Percentiles rank a stretch among this genome's conserved stretches.
Evolutionary conservation across 2,329 filamentous ascomycete species (phyloP).

Genomic region (Pseudogymnoascus sp.): DNA sequence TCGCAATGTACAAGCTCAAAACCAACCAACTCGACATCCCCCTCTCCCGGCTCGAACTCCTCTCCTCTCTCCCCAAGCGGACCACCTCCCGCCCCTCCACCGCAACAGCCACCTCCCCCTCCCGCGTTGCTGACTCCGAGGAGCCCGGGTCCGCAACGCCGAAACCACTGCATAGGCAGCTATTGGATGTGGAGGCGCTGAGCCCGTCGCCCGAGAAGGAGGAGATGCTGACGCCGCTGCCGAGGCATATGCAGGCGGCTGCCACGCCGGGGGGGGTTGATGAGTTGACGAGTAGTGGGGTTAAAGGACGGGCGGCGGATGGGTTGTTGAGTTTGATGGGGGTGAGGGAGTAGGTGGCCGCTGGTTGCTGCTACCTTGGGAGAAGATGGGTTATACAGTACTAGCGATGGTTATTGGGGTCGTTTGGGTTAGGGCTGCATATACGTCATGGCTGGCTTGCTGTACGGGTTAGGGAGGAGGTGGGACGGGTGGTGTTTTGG

Average conservation of each 20-base stretch:
- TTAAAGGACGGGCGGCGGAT: constrained; percentile 42
- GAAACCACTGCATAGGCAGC: background rate
- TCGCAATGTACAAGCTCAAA: constrained; percentile 66
- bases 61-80: constrained; percentile 16
- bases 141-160: constrained; percentile 8
- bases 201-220: background rate
- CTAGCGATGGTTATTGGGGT: background rate
- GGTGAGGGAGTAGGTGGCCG: background rate
- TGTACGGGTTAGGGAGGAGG: background rate
- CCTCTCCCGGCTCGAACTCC: constrained; percentile 48
- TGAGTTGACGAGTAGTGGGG: constrained; percentile 37
- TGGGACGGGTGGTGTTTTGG: background rate
- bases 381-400: background rate
- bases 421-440: constrained; percentile 1
- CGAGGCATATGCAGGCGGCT: constrained; percentile 3
- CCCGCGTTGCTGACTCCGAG: background rate
- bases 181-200: background rate
- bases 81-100: background rate
- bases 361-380: background rate
- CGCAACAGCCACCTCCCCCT: background rate
- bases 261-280: constrained; percentile 18
- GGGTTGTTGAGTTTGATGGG: constrained; percentile 36
- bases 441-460: constrained; percentile 5
- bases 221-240: background rate
- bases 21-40: constrained; percentile 63